Percentiles rank a stretch among this genome's conserved stretches.
These are phyloP conservation scores for Colletotrichum ledebouriae DNA, from an alignment of 2,329 filamentous ascomycete genomes.

Conservation along the genomic window DNA sequence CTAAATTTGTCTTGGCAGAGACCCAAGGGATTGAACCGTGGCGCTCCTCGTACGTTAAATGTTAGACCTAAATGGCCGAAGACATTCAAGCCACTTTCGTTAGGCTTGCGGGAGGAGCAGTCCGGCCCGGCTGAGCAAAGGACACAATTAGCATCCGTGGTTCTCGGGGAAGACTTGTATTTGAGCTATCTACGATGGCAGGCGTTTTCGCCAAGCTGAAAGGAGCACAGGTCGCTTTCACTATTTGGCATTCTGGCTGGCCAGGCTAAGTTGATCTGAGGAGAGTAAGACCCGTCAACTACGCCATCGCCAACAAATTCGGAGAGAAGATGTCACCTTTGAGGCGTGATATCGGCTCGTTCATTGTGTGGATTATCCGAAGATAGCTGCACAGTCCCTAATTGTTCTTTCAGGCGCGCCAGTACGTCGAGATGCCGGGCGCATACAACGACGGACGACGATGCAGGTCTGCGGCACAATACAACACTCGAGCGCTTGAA, in stretches of 20 bases:
- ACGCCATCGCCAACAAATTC: background rate
- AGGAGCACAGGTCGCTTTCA: background rate
- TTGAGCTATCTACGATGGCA: background rate
- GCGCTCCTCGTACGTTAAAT: slow-evolving; percentile 1
- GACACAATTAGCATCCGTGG: background rate
- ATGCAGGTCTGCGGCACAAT: slow-evolving; percentile 20
- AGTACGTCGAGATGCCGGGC: slow-evolving; percentile 16
- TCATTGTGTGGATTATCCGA: slow-evolving; percentile 4
- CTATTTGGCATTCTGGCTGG: background rate
- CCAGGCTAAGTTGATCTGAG: background rate
- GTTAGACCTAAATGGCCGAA: slow-evolving; percentile 3
- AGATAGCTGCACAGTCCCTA: slow-evolving; percentile 12
- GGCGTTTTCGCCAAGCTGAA: background rate
- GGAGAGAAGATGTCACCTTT: slow-evolving; percentile 14
- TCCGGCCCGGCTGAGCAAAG: background rate
- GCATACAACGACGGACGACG: background rate
- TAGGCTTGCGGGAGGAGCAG: slow-evolving; percentile 10
- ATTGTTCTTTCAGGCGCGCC: slow-evolving; percentile 7
- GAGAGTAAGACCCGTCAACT: background rate
- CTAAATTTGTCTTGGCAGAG: background rate
- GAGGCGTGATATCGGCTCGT: slow-evolving; percentile 20
- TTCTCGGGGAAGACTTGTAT: background rate
- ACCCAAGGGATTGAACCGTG: slow-evolving; percentile 6
- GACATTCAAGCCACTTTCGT: background rate
- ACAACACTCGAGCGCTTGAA: slow-evolving; percentile 2